Conservation (phyloP, 106 monocot species). For the Xerophyta viscosa region DNA sequence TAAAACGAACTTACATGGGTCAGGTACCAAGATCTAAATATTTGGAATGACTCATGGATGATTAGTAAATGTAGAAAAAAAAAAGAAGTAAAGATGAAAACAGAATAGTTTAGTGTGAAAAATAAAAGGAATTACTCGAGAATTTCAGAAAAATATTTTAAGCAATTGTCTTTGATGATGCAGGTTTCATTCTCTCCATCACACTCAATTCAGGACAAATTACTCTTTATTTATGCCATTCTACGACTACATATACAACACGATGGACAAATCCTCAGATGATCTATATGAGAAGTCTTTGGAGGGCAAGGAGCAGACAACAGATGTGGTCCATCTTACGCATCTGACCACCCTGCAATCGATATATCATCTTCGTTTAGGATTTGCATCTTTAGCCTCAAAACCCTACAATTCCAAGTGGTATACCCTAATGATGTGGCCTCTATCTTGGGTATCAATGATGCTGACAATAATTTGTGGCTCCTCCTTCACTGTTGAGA, state of each 20-base stretch:
- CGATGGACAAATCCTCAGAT: constrained; percentile 54
- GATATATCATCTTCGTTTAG: constrained; percentile 52
- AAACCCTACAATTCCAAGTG: constrained; percentile 46
- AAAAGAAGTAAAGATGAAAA: too few species aligned
- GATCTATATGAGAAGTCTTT: constrained; percentile 40
- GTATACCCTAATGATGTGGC: constrained; percentile 46
- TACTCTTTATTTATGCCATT: constrained; percentile 78
- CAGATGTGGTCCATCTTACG: constrained; percentile 69
- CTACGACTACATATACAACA: constrained; percentile 67
- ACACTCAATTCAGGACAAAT: constrained; percentile 74
- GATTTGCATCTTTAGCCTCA: constrained; percentile 65
- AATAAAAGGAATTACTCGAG: too few species aligned
- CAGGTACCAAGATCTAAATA: too few species aligned
- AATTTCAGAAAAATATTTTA: too few species aligned
- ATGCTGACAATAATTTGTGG: constrained; percentile 40
- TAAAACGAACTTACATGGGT: too few species aligned
- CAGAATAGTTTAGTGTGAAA: too few species aligned
- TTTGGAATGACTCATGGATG: too few species aligned
- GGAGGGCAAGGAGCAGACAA: constrained; percentile 43
- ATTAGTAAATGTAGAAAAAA: too few species aligned
- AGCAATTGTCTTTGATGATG: background rate
- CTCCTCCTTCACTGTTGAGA: constrained; percentile 56
- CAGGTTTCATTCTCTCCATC: constrained; percentile 77
- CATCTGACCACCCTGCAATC: constrained; percentile 60
- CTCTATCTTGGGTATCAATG: constrained; percentile 35